Evolutionary conservation across 805 yeast genomes (phyloP).

Genomic region (Wickerhamomyces bisporus): DNA sequence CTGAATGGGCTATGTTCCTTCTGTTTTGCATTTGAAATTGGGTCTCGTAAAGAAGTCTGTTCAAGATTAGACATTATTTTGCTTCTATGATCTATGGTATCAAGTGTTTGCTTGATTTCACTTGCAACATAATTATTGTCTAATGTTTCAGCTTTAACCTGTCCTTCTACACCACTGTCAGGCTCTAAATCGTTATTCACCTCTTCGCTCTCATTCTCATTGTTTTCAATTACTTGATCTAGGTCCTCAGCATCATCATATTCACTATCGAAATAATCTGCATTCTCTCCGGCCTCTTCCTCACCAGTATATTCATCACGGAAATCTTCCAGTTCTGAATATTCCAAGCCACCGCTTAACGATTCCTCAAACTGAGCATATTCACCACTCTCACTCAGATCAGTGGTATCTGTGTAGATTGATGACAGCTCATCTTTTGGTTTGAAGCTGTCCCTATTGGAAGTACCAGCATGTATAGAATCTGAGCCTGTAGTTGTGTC

Average conservation of each 20-base stretch:
- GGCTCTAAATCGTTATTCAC: background rate
- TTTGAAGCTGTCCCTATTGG: slow-evolving; percentile 5
- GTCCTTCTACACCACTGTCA: background rate
- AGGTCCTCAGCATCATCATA: slow-evolving; percentile 1
- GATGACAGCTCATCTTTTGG: background rate
- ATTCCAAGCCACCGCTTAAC: background rate
- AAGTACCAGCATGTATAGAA: slow-evolving; percentile 5
- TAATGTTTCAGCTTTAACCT: background rate
- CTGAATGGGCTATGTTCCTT: slow-evolving; percentile 18
- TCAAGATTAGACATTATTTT: background rate
- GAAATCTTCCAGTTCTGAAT: no score
- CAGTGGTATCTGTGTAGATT: background rate
- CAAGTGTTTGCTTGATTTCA: no score
- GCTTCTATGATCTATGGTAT: background rate
- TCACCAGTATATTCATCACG: no score
- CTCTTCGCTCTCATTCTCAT: background rate
- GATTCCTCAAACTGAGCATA: background rate
- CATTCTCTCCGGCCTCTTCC: slow-evolving; percentile 3
- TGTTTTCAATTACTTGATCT: background rate
- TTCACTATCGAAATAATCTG: background rate
- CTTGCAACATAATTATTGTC: background rate
- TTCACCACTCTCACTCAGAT: background rate
- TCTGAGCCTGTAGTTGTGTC: background rate
- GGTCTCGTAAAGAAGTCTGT: background rate
- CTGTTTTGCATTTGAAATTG: slow-evolving; percentile 2